Evolutionary conservation across 2,329 filamentous ascomycete genomes (phyloP).

Genomic region (Fusarium brevicatenulatum): DNA sequence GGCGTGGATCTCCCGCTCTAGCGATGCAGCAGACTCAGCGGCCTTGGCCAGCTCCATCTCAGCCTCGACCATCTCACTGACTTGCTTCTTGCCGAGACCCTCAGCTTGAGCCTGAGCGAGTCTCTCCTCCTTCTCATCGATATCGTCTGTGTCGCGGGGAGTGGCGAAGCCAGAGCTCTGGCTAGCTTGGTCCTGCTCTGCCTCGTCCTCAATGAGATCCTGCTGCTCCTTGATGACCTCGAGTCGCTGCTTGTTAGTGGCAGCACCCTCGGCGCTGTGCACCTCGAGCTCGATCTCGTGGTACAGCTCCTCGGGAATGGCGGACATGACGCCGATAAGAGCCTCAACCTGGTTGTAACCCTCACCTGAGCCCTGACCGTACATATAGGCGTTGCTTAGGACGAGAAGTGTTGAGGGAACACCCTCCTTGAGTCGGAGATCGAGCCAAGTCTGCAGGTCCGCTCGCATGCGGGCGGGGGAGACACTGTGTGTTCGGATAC

Average conservation of each 20-base stretch:
- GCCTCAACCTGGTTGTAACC: conserved; percentile 92
- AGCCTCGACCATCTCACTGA: conserved; percentile 64
- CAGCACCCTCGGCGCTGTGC: conserved; percentile 93
- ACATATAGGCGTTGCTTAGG: conserved; percentile 97
- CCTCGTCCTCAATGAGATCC: conserved; percentile 97
- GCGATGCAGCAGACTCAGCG: conserved; percentile 37
- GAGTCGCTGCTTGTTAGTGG: conserved; percentile 98
- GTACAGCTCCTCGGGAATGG: conserved; percentile 97
- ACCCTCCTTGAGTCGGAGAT: conserved; percentile 89
- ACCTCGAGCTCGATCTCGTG: conserved; percentile 99
- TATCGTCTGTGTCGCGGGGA: conserved; percentile 88
- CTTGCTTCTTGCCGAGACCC: conserved; percentile 59
- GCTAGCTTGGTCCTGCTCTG: conserved; percentile 86
- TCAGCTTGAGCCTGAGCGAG: conserved; percentile 61
- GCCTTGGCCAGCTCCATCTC: conserved; percentile 59
- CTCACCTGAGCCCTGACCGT: conserved; percentile 88
- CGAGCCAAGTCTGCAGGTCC: conserved; percentile 93
- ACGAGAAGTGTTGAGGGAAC: conserved; percentile 97
- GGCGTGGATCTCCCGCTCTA: conserved; percentile 42
- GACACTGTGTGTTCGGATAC: conserved; percentile 91
- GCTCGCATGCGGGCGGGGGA: conserved; percentile 88
- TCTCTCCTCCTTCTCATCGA: conserved; percentile 91
- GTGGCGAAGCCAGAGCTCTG: conserved; percentile 78
- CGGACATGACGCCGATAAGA: conserved; percentile 88
- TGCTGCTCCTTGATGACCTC: conserved; percentile 99